Evolutionary conservation across 805 yeast genomes (phyloP), one percentile per base, ranked within the genome.

Genomic region (Teunomyces panamensis): DNA sequence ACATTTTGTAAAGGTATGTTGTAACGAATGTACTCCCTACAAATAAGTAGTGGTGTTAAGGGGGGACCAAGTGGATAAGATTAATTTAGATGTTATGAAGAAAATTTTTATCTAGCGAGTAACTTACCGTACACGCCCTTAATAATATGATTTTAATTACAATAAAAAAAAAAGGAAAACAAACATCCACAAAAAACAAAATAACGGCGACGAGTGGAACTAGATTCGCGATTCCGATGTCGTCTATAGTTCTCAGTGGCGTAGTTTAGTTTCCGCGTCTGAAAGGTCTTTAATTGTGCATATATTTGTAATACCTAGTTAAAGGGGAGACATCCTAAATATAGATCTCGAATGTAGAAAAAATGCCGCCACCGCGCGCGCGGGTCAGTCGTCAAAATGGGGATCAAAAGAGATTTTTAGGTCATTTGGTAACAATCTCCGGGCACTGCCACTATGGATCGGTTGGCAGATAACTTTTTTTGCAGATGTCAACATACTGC

Each of bases 1-100:
- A 35, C 39, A 35, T 35, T 16, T 9, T 20, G 39, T 32, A 32
- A 13, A 13, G 34, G 13, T 14, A 13, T 32, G 16, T 32, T 13
- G 34, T 32, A 13, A 35, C 39, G 39, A 35, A 35, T 35, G 39
- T 35, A 35, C 39, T 35, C 39, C 39, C 13, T 35, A 32, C 34
- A 5, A 32, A 16, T 14, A 32, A 13, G 16, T 32, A 32, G 34
- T 32, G 17, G 13, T 32, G n/a, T 29, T 29, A 20, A 9, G 26
- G 26, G 39, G 28, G 7, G 20, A 16, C 26, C 33, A 30, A 35
- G 20, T 20, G 26, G 34, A 32, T 32, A 13, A 32, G 34, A 32
- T n/a, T 20, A 20, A 20, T 20, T 32, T 32, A 32, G 16, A 32
- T 32, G 34, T 32, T 35, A 10, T 20, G 4, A 35, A 13, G 39